Base-by-base conservation (phyloP, 352 stramenopile genomes). In the Phytophthora constricta region DNA sequence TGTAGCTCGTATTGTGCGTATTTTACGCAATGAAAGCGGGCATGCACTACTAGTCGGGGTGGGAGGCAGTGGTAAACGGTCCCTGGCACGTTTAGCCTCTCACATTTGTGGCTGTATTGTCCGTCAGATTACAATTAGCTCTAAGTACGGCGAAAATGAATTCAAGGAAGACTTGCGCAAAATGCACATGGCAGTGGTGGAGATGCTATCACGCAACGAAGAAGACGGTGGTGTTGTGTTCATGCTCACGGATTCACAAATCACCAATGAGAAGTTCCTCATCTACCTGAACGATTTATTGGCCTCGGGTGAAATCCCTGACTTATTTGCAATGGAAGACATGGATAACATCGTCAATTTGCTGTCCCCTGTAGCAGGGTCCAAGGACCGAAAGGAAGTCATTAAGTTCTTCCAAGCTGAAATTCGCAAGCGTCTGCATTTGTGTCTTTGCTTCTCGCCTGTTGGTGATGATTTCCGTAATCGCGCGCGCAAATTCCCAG, bases 211-310 rank as follows among this genome's bases (percentile, higher is more conserved):
- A 25, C 82, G 87, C 23, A 87, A 85, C 23, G 86, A 96, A 84
- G 86, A 94, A 42, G 86, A 93, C 39, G 84, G 84, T 33, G 93
- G 91, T 4, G 78, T 98, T 31, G 92, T 98, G 43, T 98, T 99
- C 65, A 90, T 99, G 67, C 77, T 99, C 9, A 98, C 92, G 1
- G 96, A 99, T 65, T 96, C 86, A 4, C 93, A 99, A 70, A 98
- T 99, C 69, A 98, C 93, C 11, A 98, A 99, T 76, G 95, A 99
- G 65, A 92, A 97, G 37, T 99, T 98, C 74, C 76, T 99, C 16
- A 97, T 99, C 52, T 98, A 97, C 63, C 72, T 99, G 33, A 98
- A 98, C 72, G 95, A 99, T 81, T 70, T 99, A 25, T 74, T 99
- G 8, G 95, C 95, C 0, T 97, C 84, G 0, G 96, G 95, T 19